Base-by-base conservation (phyloP, 441 rosid genomes). In the Sinapis alba region DNA sequence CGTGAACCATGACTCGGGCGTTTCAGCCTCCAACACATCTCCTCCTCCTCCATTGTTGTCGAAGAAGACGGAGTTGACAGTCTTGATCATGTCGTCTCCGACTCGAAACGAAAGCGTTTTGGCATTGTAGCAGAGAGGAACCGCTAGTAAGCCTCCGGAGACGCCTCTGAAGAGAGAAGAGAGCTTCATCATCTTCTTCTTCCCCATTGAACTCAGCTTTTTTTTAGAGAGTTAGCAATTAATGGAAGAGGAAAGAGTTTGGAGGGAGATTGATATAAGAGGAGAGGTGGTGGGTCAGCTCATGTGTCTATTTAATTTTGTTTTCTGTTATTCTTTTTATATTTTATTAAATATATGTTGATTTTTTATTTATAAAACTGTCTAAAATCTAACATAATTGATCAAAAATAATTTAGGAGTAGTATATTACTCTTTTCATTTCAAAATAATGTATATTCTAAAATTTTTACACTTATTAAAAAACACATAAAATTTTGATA, bases 1-100 rank as follows among this genome's bases (percentile, higher is more conserved):
- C 0, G 97, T 89, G 82, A 88, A 89, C 86, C 86, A 81, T 0
- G 94, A 85, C 1, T 87, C 84, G 0, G 91, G 87, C 0, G 89
- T 85, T 28, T 87, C 79, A 7, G 82, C 74, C 0, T 71, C 86
- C 0, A 56, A n/a, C 0, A 10, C 2, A 3, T 57, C 75, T 13
- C 62, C 61, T 12, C 30, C 61, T 51, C 57, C 20, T 2, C 2
- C 20, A 16, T 57, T 10, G 63, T 47, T 38, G 54, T 79, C 80
- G 68, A 76, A 80, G 77, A 72, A 80, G 15, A 75, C 80, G 0
- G 83, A 80, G 77, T 75, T 80, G 0, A 80, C 83, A 0, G 80
- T 80, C 4, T 80, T 80, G 71, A 75, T 70, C 45, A 80, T 10
- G 47, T 75, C 78, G 69, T 80, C 76, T 0, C 63, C 74, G 68